Conservation (phyloP, 2,329 filamentous ascomycete genomes). For the Neurospora crassa region DNA sequence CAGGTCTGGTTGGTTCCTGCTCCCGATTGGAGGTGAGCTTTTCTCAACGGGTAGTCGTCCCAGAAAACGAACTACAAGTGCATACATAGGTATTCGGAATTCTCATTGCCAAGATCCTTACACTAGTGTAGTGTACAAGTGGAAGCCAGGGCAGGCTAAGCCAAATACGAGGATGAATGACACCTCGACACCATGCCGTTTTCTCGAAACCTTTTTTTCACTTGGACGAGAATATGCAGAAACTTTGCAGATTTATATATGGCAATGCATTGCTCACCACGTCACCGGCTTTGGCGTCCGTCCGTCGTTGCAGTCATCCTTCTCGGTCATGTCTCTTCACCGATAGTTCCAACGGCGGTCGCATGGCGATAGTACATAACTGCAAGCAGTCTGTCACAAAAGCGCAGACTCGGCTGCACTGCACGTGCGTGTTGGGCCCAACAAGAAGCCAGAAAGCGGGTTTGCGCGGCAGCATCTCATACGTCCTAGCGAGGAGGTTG, state of each 20-base stretch:
- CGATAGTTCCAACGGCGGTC: constrained; percentile 11
- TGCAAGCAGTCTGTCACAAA: neutral
- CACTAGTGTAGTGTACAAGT: neutral
- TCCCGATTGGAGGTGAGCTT: constrained; percentile 15
- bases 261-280: neutral
- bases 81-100: neutral
- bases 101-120: neutral
- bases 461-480: constrained; percentile 15
- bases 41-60: neutral
- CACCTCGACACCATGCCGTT: neutral
- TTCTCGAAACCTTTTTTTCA: neutral
- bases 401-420: neutral
- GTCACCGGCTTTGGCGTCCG: neutral
- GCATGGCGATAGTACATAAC: neutral
- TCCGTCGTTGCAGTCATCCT: neutral
- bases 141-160: neutral
- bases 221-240: neutral
- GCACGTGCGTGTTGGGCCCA: neutral
- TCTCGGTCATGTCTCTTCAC: constrained; percentile 4
- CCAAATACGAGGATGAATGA: neutral
- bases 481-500: constrained; percentile 6
- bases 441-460: neutral
- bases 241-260: neutral
- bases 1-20: constrained; percentile 11
- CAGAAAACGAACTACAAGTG: neutral